Evolutionary conservation across 306 rosid species (phyloP), one percentile per base, ranked within the genome.

Genomic region (Ceratonia siliqua): DNA sequence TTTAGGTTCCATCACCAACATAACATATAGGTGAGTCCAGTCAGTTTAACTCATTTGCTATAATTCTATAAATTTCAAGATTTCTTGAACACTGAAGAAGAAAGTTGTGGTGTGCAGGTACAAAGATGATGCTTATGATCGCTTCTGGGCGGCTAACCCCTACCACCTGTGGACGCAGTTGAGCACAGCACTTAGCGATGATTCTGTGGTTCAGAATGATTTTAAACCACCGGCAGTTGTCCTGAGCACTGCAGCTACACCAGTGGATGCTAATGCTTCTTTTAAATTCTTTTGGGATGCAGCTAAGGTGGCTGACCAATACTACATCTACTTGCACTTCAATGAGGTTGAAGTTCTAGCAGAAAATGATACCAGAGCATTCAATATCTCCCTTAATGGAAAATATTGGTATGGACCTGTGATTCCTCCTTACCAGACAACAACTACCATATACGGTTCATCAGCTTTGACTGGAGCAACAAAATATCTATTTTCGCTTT

Each of bases 121-220:
- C 73, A 21, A 20, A 21, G 36, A 79, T 59, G 90, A 87, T 54
- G 39, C 39, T 55, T 69, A 27, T 68, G 91, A 87, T 46, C 79
- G 88, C 59, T n/a, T 33, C 11, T 81, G 88, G 90, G 0, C 0
- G 5, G 35, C 70, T 10, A 11, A 0, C 14, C 2, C 5, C 25
- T 22, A 3, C 28, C 3, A 17, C 0, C 0, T 0, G 6, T 53
- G 70, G 81, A 70, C 17, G 21, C 2, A 32, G 6, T 0, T 84
- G 11, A 84, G 46, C 48, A 84, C 64, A 2, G 1, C 80, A 12
- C 50, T 70, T 3, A 17, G 11, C 2, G 9, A 50, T 41, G 32
- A 56, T n/a, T 48, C 67, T 52, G 7, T 17, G 1, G 0, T 0
- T 41, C 52, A 59, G 61, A 53, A 71, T 72, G 1, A 3, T n/a